Conservation (phyloP, 1,139 yeast genomes). For the Pichia sp. region DNA sequence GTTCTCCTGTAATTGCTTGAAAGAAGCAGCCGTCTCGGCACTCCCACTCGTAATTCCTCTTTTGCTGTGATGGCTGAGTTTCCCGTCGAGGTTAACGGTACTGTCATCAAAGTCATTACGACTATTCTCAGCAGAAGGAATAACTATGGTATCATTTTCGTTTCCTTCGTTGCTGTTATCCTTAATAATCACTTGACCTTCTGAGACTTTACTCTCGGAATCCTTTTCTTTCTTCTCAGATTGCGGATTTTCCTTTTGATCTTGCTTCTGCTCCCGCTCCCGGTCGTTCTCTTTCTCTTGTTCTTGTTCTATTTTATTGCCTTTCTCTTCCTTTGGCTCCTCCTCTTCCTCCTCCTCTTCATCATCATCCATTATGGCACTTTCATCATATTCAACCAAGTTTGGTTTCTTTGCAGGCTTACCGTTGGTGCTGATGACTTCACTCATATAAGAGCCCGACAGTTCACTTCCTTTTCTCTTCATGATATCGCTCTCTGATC, state of each 20-base stretch:
- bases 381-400: constrained; percentile 16
- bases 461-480: constrained; percentile 13
- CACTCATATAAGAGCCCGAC: constrained; percentile 5
- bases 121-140: neutral
- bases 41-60: neutral
- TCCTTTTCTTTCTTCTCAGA: neutral
- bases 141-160: neutral
- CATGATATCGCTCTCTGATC: constrained; percentile 19
- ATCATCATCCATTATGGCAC: constrained; percentile 25
- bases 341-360: constrained; percentile 12
- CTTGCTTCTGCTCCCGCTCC: too few species aligned
- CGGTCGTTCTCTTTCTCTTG: too few species aligned
- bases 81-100: neutral
- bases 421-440: neutral
- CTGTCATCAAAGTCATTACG: neutral
- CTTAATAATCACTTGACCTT: neutral
- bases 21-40: neutral
- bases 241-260: neutral
- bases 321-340: neutral
- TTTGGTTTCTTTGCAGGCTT: constrained; percentile 30
- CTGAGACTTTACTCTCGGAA: neutral
- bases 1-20: neutral
- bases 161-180: neutral
- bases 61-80: neutral
- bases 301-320: neutral